Conservation (phyloP, 805 yeast genomes). For the Wickerhamomyces hampshirensis region DNA sequence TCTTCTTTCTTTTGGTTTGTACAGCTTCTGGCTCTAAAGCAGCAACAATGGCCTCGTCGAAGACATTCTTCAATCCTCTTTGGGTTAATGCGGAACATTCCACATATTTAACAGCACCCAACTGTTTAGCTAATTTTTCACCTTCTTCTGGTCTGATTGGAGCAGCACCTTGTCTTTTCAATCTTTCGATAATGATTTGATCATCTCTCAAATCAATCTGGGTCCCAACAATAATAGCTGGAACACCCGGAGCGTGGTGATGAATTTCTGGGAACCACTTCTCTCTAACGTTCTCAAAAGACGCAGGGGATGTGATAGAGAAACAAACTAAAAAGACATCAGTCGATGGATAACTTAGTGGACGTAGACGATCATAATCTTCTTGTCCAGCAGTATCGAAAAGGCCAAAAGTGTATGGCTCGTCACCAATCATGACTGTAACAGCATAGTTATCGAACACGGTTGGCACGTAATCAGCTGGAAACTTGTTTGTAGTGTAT, state of each 20-base stretch:
- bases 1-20: conserved; percentile 66
- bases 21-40: conserved; percentile 96
- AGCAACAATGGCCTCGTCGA: conserved; percentile 97
- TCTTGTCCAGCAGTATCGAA: conserved; percentile 99
- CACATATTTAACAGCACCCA: conserved; percentile 93
- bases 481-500: conserved; percentile 94
- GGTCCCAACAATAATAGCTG: conserved; percentile 95
- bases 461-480: conserved; percentile 98
- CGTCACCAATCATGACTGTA: conserved; percentile 94
- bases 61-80: conserved; percentile 94
- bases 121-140: conserved; percentile 86
- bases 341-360: conserved; percentile 93
- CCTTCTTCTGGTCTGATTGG: conserved; percentile 88
- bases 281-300: conserved; percentile 95
- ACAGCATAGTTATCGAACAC: conserved; percentile 95
- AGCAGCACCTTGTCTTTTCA: conserved; percentile 83
- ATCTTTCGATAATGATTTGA: conserved; percentile 82
- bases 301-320: conserved; percentile 94
- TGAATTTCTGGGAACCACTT: conserved; percentile 99
- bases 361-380: conserved; percentile 96
- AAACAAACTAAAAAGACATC: conserved; percentile 96
- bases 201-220: conserved; percentile 94
- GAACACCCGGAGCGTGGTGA: conserved; percentile 97
- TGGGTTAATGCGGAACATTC: conserved; percentile 98
- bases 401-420: conserved; percentile 94